Conservation (phyloP, 2,329 filamentous ascomycete genomes). For the Penicillium thymicola region DNA sequence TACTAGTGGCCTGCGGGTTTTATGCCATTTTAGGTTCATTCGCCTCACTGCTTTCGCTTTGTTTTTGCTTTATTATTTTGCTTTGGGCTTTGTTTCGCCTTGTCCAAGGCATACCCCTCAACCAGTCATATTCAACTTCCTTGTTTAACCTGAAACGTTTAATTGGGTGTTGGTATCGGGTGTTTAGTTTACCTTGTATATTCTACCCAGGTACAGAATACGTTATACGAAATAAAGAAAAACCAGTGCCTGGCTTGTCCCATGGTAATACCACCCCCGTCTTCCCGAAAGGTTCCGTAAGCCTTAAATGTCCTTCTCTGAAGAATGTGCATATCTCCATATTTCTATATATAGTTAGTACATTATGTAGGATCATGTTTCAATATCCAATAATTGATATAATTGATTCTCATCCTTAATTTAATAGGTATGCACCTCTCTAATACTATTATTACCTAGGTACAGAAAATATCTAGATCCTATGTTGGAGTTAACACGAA, state of each 20-base stretch:
- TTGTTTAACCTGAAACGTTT: neutral
- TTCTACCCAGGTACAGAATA: neutral
- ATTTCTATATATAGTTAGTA: neutral
- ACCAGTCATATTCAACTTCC: neutral
- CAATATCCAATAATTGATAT: neutral
- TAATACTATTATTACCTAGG: neutral
- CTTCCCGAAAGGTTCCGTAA: conserved; percentile 7
- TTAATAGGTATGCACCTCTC: neutral
- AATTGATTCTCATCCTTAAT: neutral
- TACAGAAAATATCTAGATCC: neutral
- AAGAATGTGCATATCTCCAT: neutral
- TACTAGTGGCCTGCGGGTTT: neutral
- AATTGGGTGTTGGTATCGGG: too few species aligned
- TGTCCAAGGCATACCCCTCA: neutral
- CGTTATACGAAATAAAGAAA: neutral
- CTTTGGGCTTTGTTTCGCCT: neutral
- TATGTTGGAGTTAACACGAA: neutral
- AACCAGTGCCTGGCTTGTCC: neutral
- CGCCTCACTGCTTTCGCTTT: neutral
- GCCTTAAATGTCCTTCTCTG: conserved; percentile 4
- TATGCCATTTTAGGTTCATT: neutral
- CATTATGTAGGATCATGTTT: neutral
- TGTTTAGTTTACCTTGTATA: neutral
- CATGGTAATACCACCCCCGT: neutral
- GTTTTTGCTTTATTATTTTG: neutral